phyloP scores from a whole-genome alignment of 805 yeast species.

The Pichia cabralensis region DNA sequence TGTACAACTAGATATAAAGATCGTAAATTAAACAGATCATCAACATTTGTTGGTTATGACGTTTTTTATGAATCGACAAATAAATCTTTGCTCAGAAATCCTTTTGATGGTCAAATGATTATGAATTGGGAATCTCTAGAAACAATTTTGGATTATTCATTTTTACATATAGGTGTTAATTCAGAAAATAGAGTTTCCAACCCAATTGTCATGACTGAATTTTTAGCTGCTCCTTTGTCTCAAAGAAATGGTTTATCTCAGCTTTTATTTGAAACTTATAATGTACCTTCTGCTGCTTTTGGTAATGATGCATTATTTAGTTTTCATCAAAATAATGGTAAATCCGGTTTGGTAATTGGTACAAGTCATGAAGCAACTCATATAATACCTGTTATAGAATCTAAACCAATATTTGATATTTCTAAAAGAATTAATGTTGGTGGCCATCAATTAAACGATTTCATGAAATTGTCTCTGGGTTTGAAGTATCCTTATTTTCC shows the following conservation, averaged over 20 bases:
- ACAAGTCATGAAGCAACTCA: constrained; percentile 78
- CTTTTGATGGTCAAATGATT: constrained; percentile 78
- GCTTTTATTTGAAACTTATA: constrained; percentile 74
- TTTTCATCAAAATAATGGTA: constrained; percentile 51
- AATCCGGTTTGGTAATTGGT: constrained; percentile 67
- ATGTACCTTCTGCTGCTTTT: constrained; percentile 60
- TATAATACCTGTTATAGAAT: constrained; percentile 71
- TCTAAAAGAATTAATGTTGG: constrained; percentile 89
- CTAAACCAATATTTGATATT: constrained; percentile 52
- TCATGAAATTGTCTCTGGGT: constrained; percentile 49
- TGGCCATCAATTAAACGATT: constrained; percentile 63
- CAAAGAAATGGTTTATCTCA: constrained; percentile 75
- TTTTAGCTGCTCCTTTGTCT: constrained; percentile 55
- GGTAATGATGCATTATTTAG: constrained; percentile 83
- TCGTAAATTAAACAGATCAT: constrained; percentile 48
- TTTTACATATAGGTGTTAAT: constrained; percentile 65
- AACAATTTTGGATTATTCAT: constrained; percentile 70
- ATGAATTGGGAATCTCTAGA: constrained; percentile 93
- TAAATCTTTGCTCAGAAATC: constrained; percentile 59
- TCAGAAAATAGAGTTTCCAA: constrained; percentile 49
- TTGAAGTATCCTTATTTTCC: constrained; percentile 93
- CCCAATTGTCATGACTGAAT: constrained; percentile 76
- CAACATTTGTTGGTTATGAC: constrained; percentile 79
- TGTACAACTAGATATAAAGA: constrained; percentile 70
- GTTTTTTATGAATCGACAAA: constrained; percentile 60